Evolutionary conservation across 305 asterid genomes (phyloP).

Genomic region (Rubia balearica): DNA sequence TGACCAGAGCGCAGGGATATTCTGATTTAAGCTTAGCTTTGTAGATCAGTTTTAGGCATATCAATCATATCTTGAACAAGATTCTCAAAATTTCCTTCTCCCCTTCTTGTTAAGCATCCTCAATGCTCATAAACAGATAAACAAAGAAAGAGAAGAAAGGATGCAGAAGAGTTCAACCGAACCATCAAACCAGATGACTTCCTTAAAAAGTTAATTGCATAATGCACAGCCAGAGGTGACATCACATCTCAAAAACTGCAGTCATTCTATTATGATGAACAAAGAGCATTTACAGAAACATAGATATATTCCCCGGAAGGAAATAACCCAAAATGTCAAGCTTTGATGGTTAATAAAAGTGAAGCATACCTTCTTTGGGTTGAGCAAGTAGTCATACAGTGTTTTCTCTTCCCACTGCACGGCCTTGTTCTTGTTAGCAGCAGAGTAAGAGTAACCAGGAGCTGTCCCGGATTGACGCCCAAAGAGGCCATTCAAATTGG

Average conservation of each 20-base stretch:
- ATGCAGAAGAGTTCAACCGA: not conserved
- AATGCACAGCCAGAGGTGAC: not conserved
- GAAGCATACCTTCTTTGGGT: constrained; percentile 71
- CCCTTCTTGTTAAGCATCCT: not conserved
- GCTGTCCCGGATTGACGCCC: constrained; percentile 93
- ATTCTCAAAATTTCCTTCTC: not conserved
- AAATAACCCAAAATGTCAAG: not conserved
- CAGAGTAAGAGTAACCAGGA: constrained; percentile 80
- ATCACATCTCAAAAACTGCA: not conserved
- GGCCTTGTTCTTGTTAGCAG: constrained; percentile 91
- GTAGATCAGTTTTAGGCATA: not conserved
- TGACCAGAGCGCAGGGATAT: not conserved
- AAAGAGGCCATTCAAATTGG: constrained; percentile 85
- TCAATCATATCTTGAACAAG: not conserved
- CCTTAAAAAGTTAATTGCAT: not conserved
- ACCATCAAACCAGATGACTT: not conserved
- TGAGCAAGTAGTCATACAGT: constrained; percentile 78
- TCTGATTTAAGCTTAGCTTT: not conserved
- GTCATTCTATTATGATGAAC: not conserved
- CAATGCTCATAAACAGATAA: not conserved
- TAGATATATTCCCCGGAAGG: not conserved
- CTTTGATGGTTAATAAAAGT: not conserved
- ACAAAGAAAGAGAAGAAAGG: not conserved
- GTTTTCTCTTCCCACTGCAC: constrained; percentile 78
- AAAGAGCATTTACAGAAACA: not conserved